phyloP scores from a whole-genome alignment of 164 flowering plant species.

The Houttuynia cordata region DNA sequence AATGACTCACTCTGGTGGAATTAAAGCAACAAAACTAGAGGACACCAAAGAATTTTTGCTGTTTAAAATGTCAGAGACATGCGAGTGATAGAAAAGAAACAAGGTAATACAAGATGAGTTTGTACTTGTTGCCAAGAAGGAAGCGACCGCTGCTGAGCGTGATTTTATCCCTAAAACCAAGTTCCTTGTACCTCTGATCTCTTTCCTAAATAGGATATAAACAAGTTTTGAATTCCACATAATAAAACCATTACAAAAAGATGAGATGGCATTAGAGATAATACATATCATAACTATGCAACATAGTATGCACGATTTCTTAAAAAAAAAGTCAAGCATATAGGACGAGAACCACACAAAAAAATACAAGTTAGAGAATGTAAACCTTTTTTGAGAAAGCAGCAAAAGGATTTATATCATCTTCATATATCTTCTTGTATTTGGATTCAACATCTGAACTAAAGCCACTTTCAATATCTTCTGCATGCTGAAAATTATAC shows the following conservation, averaged over 20 bases:
- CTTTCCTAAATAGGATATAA: slow-evolving; percentile 44
- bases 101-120: not conserved
- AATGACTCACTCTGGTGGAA: not conserved
- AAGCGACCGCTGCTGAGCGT: slow-evolving; percentile 97
- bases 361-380: not conserved
- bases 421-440: slow-evolving; percentile 96
- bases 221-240: not conserved
- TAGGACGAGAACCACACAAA: not conserved
- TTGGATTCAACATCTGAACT: slow-evolving; percentile 93
- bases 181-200: slow-evolving; percentile 95
- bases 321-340: not conserved
- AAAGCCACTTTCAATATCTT: slow-evolving; percentile 94
- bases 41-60: not conserved
- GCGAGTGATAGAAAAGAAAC: not conserved
- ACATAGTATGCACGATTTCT: not conserved
- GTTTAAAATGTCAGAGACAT: not conserved
- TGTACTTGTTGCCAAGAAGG: slow-evolving; percentile 74
- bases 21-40: not conserved
- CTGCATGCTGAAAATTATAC: slow-evolving; percentile 43
- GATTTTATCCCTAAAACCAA: slow-evolving; percentile 92
- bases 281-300: not conserved
- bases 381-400: slow-evolving; percentile 94
- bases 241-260: not conserved
- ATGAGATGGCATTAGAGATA: too few species aligned
- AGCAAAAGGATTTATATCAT: slow-evolving; percentile 99